Conservation (phyloP, 2,329 filamentous ascomycete species). For the Exophiala aquamarina region DNA sequence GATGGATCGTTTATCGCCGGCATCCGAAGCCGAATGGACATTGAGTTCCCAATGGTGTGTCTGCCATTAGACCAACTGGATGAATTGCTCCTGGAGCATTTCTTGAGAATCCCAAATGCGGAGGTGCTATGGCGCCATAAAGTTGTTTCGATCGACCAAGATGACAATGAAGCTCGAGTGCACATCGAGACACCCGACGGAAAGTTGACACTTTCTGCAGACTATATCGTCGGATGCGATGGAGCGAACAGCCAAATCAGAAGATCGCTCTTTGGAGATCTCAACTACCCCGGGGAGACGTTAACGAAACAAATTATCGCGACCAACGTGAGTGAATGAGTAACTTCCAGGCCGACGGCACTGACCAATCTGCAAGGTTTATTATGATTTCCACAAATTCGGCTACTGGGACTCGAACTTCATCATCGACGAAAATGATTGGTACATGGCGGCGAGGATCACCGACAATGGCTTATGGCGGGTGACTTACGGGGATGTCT, state of each 20-base stretch:
- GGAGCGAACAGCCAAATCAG: conserved; percentile 43
- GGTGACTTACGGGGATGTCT: conserved; percentile 62
- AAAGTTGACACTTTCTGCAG: conserved; percentile 19
- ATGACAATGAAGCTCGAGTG: conserved; percentile 19
- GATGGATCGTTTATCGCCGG: conserved; percentile 37
- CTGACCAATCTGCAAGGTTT: conserved; percentile 10
- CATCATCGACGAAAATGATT: conserved; percentile 61
- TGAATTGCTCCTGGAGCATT: conserved; percentile 41
- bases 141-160: conserved; percentile 24
- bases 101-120: conserved; percentile 34
- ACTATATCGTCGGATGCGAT: conserved; percentile 47
- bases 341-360: neutral
- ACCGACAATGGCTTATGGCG: conserved; percentile 61
- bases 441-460: conserved; percentile 63
- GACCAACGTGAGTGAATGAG: conserved; percentile 20
- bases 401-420: conserved; percentile 39
- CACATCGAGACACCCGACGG: conserved; percentile 16
- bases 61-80: conserved; percentile 47
- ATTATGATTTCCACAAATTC: conserved; percentile 24
- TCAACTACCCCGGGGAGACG: conserved; percentile 24
- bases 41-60: conserved; percentile 42
- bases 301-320: conserved; percentile 25
- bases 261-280: conserved; percentile 28
- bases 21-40: conserved; percentile 19
- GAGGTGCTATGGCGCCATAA: conserved; percentile 48